Evolutionary conservation across 1,284 basidiomycete genomes (phyloP), one percentile per base, ranked within the genome.

Genomic region (Coniophora puteana): DNA sequence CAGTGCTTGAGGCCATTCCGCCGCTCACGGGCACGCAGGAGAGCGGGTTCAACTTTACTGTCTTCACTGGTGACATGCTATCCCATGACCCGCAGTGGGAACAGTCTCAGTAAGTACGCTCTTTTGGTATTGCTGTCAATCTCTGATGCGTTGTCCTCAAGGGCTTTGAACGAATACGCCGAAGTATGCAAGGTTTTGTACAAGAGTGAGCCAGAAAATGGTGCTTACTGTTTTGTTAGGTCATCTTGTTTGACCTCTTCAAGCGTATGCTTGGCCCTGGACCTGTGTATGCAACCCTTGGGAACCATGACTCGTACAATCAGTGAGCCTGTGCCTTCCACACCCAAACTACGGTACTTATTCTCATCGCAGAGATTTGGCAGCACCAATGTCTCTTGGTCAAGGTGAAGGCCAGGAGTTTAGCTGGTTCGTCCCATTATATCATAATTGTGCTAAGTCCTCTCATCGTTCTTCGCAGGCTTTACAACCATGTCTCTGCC

Each of bases 21-120:
- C 69, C 71, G 5, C 65, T 91, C 8, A 75, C 85, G 2, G 77
- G 71, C 4, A 85, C 84, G 0, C 48, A 74, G 46, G 62, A 70
- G 5, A 67, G 61, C 16, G 76, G 80, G 0, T 85, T 90, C 50
- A 76, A 75, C 37, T 83, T 78, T 56, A 78, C 75, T 0, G 38
- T 91, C 12, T 88, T 79, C 53, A 91, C 87, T 0, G 88, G 88
- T n/a, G 88, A 91, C 54, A 59, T 89, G 42, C 83, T 87, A 14
- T 74, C 83, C 8, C 84, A 87, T 51, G 84, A 88, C 54, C 52
- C 71, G 3, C 79, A 81, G 38, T 78, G 80, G 46, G 72, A 87
- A 55, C 62, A 85, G 18, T 82, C 79, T 12, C 70, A 76, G 75
- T 74, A 41, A 40, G 59, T 35, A 35, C 40, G 38, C 5, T 4